Base-by-base conservation (phyloP, 1,284 basidiomycete genomes). In the Dichomitus squalens region DNA sequence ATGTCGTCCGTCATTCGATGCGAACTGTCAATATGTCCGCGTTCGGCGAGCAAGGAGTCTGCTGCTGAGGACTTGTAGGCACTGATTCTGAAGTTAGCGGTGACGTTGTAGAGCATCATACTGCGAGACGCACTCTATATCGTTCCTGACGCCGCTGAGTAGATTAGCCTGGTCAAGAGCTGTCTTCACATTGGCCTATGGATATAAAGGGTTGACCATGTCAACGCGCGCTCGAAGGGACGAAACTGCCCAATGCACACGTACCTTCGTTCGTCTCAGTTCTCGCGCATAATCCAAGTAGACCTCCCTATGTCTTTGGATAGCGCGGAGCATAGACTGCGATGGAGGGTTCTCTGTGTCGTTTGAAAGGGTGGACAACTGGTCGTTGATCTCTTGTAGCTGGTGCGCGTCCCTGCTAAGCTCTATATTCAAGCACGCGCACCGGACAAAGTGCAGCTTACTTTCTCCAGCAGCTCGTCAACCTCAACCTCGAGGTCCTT, bases 1-100 rank as follows among this genome's bases (percentile, higher is more conserved):
- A 96, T 85, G 46, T 93, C 91, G 71, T 99, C 96, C 33, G 95
- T 92, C 95, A 98, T 98, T 61, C 85, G 79, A 75, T 98, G 95
- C 23, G 91, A 94, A 64, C 87, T 92, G 73, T 98, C 96, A 65
- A 99, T 95, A 56, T 86, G 82, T 4, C 88, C 85, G 34, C 97
- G 83, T 74, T 99, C 96, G 20, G 88, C 87, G 16, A 99, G 79
- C 36, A 98, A 76, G 2, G 92, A 85, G 67, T 98, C 96, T 4
- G 92, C 88, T 49, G 93, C 87, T 3, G 89, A 88, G 3, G 92
- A 90, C 66, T 96, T 97, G 77, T 96, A 97, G 52, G 90, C 85
- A 65, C 90, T 92, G 64, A 33, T 34, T n/a, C 21, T 25, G 51
- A 14, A 53, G 34, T 47, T 21, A 53, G 33, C 52, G 20, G 39